Evolutionary conservation across 257 asterid genomes (phyloP), one percentile per base, ranked within the genome.

Genomic region (Scutellaria galericulata): DNA sequence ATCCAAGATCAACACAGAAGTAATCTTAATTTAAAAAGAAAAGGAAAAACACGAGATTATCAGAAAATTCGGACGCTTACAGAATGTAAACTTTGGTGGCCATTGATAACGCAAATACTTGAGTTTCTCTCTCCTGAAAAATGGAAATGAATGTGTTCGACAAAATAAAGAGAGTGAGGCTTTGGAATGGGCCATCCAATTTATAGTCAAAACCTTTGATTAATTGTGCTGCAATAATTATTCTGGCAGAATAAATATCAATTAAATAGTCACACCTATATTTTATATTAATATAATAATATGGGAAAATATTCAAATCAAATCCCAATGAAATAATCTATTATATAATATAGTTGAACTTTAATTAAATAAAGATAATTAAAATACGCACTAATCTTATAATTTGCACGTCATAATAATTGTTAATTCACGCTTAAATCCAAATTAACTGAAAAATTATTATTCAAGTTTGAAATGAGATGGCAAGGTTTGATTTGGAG

Each of bases 81-180:
- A 90, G 90, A 52, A 90, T 76, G 74, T 87, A 90, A 71, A 90
- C 79, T 66, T 87, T 86, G 80, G 92, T 83, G 11, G 84, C 96
- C 96, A 90, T 89, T 66, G 76, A 51, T 54, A 64, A 54, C 37
- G 79, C 42, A 24, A 68, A 59, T 1, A 9, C 15, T 44, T 45
- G 18, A 9, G 18, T 40, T 20, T 4, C 40, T 53, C 15, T 44
- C 15, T 37, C 7, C 27, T 46, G 13, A 54, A 42, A 58, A 65
- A 48, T 14, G 62, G 79, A 48, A 13, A 40, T 27, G 40, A 68
- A 74, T 1, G 73, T 9, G 68, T 62, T 73, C n/a, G 63, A 73
- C 75, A n/a, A 55, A 65, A 54, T 18, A 65, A 54, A 18, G 77
- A 35, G 71, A 59, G 31, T 51, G 54, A 18, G 67, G 81, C 54